Percentiles rank a stretch among this genome's conserved stretches.
phyloP scores from a whole-genome alignment of 2,329 filamentous ascomycete genomes.

The Taxawa tesnikishii region DNA sequence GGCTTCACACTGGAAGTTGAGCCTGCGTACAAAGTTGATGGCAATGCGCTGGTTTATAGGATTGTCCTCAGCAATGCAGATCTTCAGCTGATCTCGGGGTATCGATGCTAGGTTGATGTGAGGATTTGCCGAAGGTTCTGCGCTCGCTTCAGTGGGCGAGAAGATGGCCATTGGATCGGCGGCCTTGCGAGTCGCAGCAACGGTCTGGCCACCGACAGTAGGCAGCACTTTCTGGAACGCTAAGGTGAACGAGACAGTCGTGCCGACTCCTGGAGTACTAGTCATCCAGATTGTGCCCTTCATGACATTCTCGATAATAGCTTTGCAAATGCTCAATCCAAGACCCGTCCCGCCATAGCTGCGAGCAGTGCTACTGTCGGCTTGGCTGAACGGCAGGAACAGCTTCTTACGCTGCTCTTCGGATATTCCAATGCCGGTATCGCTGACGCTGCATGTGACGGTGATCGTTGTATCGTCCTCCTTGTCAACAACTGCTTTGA shows the following conservation, averaged over 20 bases:
- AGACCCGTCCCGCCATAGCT: constrained; percentile 89
- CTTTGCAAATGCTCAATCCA: constrained; percentile 88
- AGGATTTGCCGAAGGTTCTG: constrained; percentile 16
- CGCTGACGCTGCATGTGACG: constrained; percentile 73
- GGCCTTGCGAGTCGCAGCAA: constrained; percentile 26
- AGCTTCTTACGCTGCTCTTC: constrained; percentile 71
- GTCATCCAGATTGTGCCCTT: constrained; percentile 74
- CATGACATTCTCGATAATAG: constrained; percentile 85
- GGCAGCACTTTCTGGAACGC: constrained; percentile 70
- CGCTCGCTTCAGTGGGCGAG: constrained; percentile 34
- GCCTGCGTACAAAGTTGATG: constrained; percentile 74
- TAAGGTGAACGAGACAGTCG: constrained; percentile 65
- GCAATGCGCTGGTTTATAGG: constrained; percentile 90
- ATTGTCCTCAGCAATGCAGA: constrained; percentile 94
- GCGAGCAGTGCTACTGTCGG: constrained; percentile 77
- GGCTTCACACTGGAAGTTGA: constrained; percentile 78
- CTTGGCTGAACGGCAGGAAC: constrained; percentile 87
- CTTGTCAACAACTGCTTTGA: constrained; percentile 59
- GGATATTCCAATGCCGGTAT: constrained; percentile 86
- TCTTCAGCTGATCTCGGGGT: constrained; percentile 63
- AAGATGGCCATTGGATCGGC: constrained; percentile 45
- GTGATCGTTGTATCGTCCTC: constrained; percentile 60
- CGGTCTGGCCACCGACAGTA: constrained; percentile 21
- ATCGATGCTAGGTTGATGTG: constrained; percentile 58
- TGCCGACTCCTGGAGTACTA: constrained; percentile 60